Conservation (phyloP, 1,284 basidiomycete genomes). For the Cryptococcus floricola region DNA sequence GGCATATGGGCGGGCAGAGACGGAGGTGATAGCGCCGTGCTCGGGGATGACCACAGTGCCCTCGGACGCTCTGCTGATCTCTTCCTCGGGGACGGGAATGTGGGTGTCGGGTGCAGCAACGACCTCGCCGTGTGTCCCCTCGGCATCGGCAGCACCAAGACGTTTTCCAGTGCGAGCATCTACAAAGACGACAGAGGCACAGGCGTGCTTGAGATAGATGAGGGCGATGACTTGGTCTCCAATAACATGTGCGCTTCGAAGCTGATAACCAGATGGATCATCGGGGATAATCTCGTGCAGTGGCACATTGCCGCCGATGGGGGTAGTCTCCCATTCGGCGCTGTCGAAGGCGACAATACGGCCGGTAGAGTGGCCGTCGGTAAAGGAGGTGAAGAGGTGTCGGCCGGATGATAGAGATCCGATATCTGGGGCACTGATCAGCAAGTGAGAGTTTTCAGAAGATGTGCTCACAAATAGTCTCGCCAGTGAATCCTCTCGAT, state of each 20-base stretch:
- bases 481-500: conserved; percentile 14
- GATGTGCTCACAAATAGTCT: conserved; percentile 11
- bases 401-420: conserved; percentile 9
- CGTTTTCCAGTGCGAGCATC: conserved; percentile 15
- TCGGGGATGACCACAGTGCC: conserved; percentile 14
- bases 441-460: background rate
- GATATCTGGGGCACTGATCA: conserved; percentile 6
- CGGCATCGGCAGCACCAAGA: conserved; percentile 13
- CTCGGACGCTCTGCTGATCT: conserved; percentile 5
- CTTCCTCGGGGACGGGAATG: conserved; percentile 15
- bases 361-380: conserved; percentile 12
- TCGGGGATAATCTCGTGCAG: conserved; percentile 10
- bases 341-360: conserved; percentile 13
- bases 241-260: conserved; percentile 11
- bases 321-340: conserved; percentile 6
- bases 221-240: conserved; percentile 13
- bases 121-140: conserved; percentile 13
- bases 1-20: conserved; percentile 11
- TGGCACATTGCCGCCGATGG: conserved; percentile 1
- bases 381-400: conserved; percentile 16
- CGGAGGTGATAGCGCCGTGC: conserved; percentile 16
- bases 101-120: conserved; percentile 4
- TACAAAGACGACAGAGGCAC: conserved; percentile 16
- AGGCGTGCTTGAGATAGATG: conserved; percentile 19
- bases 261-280: conserved; percentile 10